Base-by-base conservation (phyloP, 2,329 filamentous ascomycete species). In the Periglandula ipomoeae region DNA sequence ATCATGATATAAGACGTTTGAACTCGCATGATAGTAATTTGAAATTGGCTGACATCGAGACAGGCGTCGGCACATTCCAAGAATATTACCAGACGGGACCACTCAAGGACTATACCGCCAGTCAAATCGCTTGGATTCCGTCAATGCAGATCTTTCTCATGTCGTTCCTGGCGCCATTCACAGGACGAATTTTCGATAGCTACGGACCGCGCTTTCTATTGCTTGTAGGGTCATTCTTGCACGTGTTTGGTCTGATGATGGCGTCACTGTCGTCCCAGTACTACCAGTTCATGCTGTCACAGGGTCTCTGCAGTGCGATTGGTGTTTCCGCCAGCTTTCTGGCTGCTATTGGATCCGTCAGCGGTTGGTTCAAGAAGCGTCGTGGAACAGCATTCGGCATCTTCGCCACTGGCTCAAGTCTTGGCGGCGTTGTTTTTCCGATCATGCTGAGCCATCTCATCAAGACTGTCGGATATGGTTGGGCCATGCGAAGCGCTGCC, bases 91-190 rank as follows among this genome's bases (percentile, higher is more conserved):
- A 79, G 52, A 67, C 60, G 6, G 63, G 71, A 7, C 68, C 74
- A 17, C 62, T 82, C 3, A 59, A 55, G 5, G 44, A 66, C 2
- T 76, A 78, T 53, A 74, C 75, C 0, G 58, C 75, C 1, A 77
- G 74, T 48, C 74, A 74, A 0, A 68, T 83, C n/a, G 67, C 78
- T n/a, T 83, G 79, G 79, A 82, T 82, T 42, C 71, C 76, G 0
- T 77, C 76, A 0, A 59, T 81, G 7, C 73, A 81, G 52, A 57
- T 54, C 61, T 66, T 38, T n/a, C 26, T 20, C 15, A 47, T 35
- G 37, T 26, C 23, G 9, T 38, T 24, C 13, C 17, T 50, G 19
- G 34, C 35, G 34, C 50, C 47, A 3, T 47, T 49, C 19, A 42
- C 47, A 23, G 50, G 38, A 19, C 37, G 30, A 40, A 40, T 83